These are phyloP conservation scores for Mortierella sp. DNA, from an alignment of 371 early-diverging fungal species.

Conservation along the genomic window DNA sequence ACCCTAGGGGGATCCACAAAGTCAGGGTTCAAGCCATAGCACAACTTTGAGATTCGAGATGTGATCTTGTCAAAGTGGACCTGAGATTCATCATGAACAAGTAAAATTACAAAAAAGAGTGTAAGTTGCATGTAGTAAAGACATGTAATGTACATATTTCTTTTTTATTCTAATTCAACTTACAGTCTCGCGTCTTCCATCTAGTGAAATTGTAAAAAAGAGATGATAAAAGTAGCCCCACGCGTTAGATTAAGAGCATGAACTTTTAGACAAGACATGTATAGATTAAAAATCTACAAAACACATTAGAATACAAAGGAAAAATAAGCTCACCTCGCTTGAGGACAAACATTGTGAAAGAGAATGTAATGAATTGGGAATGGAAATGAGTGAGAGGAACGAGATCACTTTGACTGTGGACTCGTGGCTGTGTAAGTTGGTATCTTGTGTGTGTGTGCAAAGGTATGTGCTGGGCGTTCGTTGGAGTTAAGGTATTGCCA, in stretches of 20 bases:
- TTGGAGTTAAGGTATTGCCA: not conserved
- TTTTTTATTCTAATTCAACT: slow-evolving; percentile 11
- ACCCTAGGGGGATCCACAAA: slow-evolving; percentile 93
- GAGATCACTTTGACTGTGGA: not conserved
- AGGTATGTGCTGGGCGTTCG: not conserved
- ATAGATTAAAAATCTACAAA: too few relatives aligned
- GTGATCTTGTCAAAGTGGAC: slow-evolving; percentile 62
- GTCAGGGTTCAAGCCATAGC: slow-evolving; percentile 93
- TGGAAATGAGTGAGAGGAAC: not conserved
- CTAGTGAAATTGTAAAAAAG: slow-evolving; percentile 14
- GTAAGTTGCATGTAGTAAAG: too few relatives aligned
- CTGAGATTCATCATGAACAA: slow-evolving; percentile 17
- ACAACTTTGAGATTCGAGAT: slow-evolving; percentile 84
- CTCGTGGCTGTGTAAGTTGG: not conserved
- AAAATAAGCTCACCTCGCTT: slow-evolving; percentile 47
- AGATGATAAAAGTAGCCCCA: not conserved
- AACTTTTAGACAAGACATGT: not conserved
- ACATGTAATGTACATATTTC: not conserved
- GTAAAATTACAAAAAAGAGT: not conserved
- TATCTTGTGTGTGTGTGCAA: not conserved
- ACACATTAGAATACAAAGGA: not conserved
- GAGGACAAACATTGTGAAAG: slow-evolving; percentile 43
- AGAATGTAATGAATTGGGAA: not conserved
- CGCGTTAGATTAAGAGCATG: not conserved
- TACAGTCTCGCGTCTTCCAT: slow-evolving; percentile 58